These are phyloP conservation scores for Leccinum ochraceum DNA, from an alignment of 768 basidiomycete species.

Conservation along the genomic window DNA sequence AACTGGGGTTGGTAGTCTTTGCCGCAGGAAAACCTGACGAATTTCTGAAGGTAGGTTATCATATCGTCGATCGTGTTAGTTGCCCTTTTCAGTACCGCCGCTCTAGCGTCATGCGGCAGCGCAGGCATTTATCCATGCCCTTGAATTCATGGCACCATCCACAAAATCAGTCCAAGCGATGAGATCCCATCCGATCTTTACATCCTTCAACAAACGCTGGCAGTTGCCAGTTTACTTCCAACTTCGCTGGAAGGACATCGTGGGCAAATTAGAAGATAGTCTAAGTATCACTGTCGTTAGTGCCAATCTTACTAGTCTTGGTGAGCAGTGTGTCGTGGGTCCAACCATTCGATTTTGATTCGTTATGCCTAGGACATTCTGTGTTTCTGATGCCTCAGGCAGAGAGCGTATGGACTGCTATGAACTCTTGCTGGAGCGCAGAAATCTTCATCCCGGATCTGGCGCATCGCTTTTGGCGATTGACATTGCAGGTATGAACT, in stretches of 20 bases:
- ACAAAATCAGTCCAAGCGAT: conserved; percentile 66
- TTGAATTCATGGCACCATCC: conserved; percentile 85
- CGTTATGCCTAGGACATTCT: conserved; percentile 22
- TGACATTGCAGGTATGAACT: conserved; percentile 77
- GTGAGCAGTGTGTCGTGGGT: conserved; percentile 32
- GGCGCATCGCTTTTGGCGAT: conserved; percentile 83
- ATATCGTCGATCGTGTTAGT: background rate
- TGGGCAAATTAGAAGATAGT: conserved; percentile 69
- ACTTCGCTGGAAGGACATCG: conserved; percentile 94
- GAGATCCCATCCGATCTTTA: conserved; percentile 70
- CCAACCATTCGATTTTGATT: background rate
- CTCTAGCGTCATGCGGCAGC: conserved; percentile 82
- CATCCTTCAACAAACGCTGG: conserved; percentile 82
- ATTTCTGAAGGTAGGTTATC: conserved; percentile 71
- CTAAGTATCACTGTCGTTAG: conserved; percentile 49
- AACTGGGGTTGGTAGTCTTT: conserved; percentile 81
- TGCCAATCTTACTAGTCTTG: conserved; percentile 35
- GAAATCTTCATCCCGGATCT: conserved; percentile 85
- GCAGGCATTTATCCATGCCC: conserved; percentile 74
- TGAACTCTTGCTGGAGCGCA: conserved; percentile 82
- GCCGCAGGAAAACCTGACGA: conserved; percentile 91
- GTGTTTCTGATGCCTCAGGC: conserved; percentile 64
- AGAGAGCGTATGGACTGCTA: conserved; percentile 66
- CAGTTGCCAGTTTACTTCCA: conserved; percentile 98
- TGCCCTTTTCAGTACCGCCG: conserved; percentile 3